Evolutionary conservation across 2,329 filamentous ascomycete genomes (phyloP), one percentile per base, ranked within the genome.

Genomic region (Fusarium caatingaense): DNA sequence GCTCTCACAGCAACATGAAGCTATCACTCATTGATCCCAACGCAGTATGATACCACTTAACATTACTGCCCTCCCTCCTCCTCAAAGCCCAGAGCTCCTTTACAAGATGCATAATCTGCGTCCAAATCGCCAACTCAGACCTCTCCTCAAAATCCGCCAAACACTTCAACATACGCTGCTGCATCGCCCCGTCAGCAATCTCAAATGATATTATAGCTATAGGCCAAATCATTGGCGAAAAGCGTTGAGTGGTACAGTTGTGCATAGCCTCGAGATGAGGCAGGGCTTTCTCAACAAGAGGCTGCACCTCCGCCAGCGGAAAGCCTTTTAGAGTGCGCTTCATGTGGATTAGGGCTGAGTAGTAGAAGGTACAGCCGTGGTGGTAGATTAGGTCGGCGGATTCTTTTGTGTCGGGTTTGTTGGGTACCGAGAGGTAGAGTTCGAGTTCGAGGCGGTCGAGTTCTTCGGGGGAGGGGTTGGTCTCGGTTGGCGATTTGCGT

Each of bases 181-280:
- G 72, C 32, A 66, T 47, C 6, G 23, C 11, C 3, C 30, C 20
- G 8, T 74, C 57, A 5, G 40, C 49, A 10, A 60, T 69, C 44
- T 74, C 72, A 27, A 75, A 75, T 1, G 72, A 58, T 42, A 74
- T 48, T 1, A 75, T 74, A 5, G 71, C 72, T 2, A 74, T 55
- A 10, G 72, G 72, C 72, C 72, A 74, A 12, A 75, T 48, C 72
- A 74, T 75, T 28, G 72, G 72, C 1, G 60, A 73, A 20, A 66
- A 75, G 6, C 66, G 72, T 13, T 71, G 56, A 6, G 34, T 49
- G 8, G 72, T 74, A 12, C 56, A 41, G 1, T 28, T 23, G 13
- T 56, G 57, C 6, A 74, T 15, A 30, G 71, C 67, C 47, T 74
- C 72, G 4, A 74, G 46, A 25, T 74, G 72, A 3, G 63, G 57